phyloP scores from a whole-genome alignment of 148 eudicot species.

The Fagopyrum esculentum region DNA sequence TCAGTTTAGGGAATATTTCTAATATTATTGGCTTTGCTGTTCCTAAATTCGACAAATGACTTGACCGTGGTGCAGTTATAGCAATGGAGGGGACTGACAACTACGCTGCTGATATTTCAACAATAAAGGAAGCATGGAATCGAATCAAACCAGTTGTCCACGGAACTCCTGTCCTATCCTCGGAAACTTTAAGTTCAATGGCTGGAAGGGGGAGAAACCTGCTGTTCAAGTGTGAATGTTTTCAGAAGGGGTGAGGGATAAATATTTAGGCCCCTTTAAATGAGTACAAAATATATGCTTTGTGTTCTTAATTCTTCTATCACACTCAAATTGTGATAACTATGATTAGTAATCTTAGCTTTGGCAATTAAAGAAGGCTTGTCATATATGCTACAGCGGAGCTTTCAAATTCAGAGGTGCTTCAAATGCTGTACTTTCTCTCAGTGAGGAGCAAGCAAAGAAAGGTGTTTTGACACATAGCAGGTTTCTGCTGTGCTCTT shows the following conservation, averaged over 20 bases:
- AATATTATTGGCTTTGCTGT: not conserved
- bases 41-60: not conserved
- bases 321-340: not conserved
- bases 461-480: constrained; percentile 98
- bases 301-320: not conserved
- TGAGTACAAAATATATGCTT: not conserved
- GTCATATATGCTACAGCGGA: constrained; percentile 45
- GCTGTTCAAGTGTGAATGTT: constrained; percentile 88
- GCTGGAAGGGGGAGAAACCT: constrained; percentile 57
- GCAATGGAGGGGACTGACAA: constrained; percentile 16
- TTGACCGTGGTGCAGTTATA: not conserved
- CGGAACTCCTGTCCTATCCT: constrained; percentile 67
- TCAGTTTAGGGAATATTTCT: not conserved
- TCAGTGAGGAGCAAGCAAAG: constrained; percentile 60
- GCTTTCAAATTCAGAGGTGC: constrained; percentile 97
- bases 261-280: not conserved
- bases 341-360: not conserved
- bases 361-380: not conserved
- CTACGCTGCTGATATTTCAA: constrained; percentile 77
- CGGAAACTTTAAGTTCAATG: constrained; percentile 59
- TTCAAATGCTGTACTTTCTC: constrained; percentile 85
- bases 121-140: constrained; percentile 60
- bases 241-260: constrained; percentile 84
- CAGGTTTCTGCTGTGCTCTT: constrained; percentile 39
- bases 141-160: constrained; percentile 57